Percentiles rank a stretch among this genome's conserved stretches.
Conservation (phyloP, 495 filamentous ascomycete species). For the Staphylotrichum longicolle region DNA sequence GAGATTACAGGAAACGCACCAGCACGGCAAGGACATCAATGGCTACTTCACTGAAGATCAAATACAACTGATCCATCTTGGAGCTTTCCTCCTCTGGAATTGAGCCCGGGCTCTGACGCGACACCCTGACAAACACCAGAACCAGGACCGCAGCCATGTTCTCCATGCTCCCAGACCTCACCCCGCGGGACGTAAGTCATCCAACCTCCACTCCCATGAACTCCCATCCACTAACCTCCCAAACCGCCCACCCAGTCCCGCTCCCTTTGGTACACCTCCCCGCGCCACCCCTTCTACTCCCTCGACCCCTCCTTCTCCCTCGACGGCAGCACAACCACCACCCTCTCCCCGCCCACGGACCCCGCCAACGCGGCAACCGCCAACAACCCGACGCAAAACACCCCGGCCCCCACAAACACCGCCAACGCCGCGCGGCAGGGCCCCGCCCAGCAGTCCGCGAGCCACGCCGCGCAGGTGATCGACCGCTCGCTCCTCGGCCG, state of each 20-base stretch:
- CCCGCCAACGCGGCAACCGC: too few relatives aligned
- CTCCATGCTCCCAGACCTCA: constrained; percentile 67
- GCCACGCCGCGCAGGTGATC: constrained; percentile 28
- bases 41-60: background rate
- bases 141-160: constrained; percentile 48
- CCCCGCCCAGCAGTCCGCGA: constrained; percentile 16
- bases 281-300: constrained; percentile 44
- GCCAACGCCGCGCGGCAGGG: constrained; percentile 5
- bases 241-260: constrained; percentile 52
- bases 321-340: constrained; percentile 23
- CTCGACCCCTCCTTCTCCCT: constrained; percentile 28
- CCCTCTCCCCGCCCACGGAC: constrained; percentile 8
- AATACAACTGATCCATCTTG: too few relatives aligned
- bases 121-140: background rate
- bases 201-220: constrained; percentile 12
- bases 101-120: too few relatives aligned
- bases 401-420: constrained; percentile 8
- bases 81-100: too few relatives aligned
- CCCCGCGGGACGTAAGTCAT: constrained; percentile 64
- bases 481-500: constrained; percentile 57
- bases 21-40: too few relatives aligned
- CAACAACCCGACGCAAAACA: constrained; percentile 25
- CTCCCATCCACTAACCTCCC: constrained; percentile 10
- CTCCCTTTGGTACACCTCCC: constrained; percentile 66
- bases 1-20: too few relatives aligned